Evolutionary conservation across 306 rosid species (phyloP).

Genomic region (Albizia julibrissin): DNA sequence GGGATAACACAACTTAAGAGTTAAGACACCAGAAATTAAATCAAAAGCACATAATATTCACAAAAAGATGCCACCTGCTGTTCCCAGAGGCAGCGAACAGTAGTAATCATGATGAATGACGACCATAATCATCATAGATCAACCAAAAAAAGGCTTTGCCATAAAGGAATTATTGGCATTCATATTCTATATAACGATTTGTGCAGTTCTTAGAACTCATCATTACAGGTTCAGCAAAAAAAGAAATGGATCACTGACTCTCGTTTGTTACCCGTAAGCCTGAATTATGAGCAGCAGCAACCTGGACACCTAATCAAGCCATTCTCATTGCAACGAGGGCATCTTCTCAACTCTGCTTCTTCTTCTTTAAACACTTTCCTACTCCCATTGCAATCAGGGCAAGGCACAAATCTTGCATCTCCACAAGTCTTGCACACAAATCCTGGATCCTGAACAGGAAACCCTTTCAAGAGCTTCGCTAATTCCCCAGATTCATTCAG

Average conservation of each 20-base stretch:
- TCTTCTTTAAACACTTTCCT: slow-evolving; percentile 65
- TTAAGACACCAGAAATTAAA: slow-evolving; percentile 17
- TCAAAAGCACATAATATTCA: not conserved
- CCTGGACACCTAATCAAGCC: slow-evolving; percentile 75
- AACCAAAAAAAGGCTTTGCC: slow-evolving; percentile 25
- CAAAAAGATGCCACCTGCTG: slow-evolving; percentile 29
- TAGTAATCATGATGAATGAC: not conserved
- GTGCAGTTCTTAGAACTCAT: slow-evolving; percentile 25
- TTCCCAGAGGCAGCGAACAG: slow-evolving; percentile 34
- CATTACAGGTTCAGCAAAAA: not conserved
- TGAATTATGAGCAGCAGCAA: slow-evolving; percentile 47
- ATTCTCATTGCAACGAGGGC: slow-evolving; percentile 76
- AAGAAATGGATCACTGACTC: not conserved
- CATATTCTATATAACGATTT: slow-evolving; percentile 10
- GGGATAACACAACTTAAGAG: not conserved
- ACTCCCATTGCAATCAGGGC: slow-evolving; percentile 71
- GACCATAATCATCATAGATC: slow-evolving; percentile 25
- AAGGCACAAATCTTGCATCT: slow-evolving; percentile 75
- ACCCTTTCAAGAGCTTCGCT: slow-evolving; percentile 54
- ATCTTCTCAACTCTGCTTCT: slow-evolving; percentile 57
- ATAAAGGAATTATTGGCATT: slow-evolving; percentile 13
- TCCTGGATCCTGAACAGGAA: slow-evolving; percentile 50
- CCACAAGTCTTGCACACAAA: slow-evolving; percentile 69
- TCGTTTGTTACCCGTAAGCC: not conserved
- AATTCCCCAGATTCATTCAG: slow-evolving; percentile 71